Base-by-base conservation (phyloP, 352 stramenopile genomes). In the Phytophthora megakarya region DNA sequence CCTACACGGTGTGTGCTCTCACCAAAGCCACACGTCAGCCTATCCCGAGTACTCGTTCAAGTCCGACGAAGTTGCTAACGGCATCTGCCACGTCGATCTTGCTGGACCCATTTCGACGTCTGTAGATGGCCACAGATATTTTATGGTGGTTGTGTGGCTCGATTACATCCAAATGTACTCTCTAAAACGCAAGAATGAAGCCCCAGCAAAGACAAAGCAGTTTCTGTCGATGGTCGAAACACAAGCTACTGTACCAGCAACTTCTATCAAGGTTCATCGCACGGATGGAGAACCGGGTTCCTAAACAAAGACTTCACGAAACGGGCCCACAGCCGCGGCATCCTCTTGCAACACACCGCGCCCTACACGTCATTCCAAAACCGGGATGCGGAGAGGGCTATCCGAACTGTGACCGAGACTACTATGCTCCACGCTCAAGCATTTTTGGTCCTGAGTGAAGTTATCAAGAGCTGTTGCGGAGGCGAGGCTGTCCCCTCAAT, bases 221-320 rank as follows among this genome's bases (percentile, higher is more conserved):
- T 57, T 57, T 10, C 33, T 57, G 12, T 5, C 10, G 0, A 47
- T 57, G 18, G 23, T 57, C 16, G 53, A 61, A 10, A 21, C 19
- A 15, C 42, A 61, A 39, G 18, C 32, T 9, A 3, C 5, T 3
- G 40, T 53, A 4, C 16, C 30, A 1, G 42, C 43, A 0, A 32
- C 15, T 3, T 11, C 11, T 12, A 46, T 46, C 22, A 46, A 37
- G 18, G 19, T 44, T 3, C 16, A 53, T 8, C 40, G 53, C 0
- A 61, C 53, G 1, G 43, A 53, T 37, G 43, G 54, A 5, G 55
- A 19, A 64, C 55, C 0, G 55, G 50, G 21, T 64, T 64, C 38
- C 21, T 55, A 1, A 55, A 55, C 6, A 13, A 40, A 21, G 44
- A 55, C 21, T 49, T 55, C 18, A 33, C 32, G 2, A 16, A 55